phyloP scores from a whole-genome alignment of 495 filamentous ascomycete species.

The Penicillium bovifimosum region DNA sequence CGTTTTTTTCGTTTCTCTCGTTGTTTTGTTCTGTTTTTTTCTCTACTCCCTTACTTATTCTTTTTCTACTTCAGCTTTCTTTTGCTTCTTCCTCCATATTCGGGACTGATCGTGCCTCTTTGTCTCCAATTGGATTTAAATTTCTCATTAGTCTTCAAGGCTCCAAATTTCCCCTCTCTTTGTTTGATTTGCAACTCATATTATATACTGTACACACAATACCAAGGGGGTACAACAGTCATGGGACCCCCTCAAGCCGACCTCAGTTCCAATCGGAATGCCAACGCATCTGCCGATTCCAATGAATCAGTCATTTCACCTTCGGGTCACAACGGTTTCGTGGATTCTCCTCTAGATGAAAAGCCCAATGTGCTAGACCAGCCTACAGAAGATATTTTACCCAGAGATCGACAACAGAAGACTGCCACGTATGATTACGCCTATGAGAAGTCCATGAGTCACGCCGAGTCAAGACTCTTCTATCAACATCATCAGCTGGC shows the following conservation, averaged over 20 bases:
- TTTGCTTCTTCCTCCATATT: no score
- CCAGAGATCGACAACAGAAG: slow-evolving; percentile 68
- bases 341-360: slow-evolving; percentile 14
- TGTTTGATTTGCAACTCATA: neutral
- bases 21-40: no score
- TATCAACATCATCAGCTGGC: slow-evolving; percentile 81
- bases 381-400: slow-evolving; percentile 49
- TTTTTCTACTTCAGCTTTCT: no score
- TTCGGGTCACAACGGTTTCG: slow-evolving; percentile 1
- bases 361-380: slow-evolving; percentile 2
- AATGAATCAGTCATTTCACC: slow-evolving; percentile 9
- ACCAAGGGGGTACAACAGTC: slow-evolving; percentile 5
- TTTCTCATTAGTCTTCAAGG: no score
- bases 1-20: no score
- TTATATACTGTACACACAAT: neutral
- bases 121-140: no score
- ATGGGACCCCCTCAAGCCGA: slow-evolving; percentile 23
- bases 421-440: slow-evolving; percentile 82
- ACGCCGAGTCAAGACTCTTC: slow-evolving; percentile 89
- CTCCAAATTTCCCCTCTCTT: neutral
- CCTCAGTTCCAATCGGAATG: slow-evolving; percentile 23
- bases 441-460: slow-evolving; percentile 84
- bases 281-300: slow-evolving; percentile 9
- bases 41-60: no score
- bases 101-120: no score